Conservation (phyloP, 2,329 filamentous ascomycete species). For the Fusarium xylarioides region DNA sequence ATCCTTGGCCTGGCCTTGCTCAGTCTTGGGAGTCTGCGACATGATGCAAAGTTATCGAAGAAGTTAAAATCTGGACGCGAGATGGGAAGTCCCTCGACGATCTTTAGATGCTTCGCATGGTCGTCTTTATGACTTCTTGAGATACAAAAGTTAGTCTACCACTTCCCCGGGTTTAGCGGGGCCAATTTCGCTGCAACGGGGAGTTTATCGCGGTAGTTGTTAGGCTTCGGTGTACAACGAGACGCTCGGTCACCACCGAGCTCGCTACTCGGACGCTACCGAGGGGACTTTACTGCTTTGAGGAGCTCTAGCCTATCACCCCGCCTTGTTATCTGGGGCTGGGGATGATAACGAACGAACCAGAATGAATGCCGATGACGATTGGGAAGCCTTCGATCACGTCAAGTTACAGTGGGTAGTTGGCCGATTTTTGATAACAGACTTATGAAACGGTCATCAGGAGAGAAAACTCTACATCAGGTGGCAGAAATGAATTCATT, state of each 20-base stretch:
- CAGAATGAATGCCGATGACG: neutral
- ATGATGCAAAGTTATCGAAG: neutral
- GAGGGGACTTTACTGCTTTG: neutral
- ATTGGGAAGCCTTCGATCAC: slow-evolving; percentile 7
- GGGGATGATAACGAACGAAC: neutral
- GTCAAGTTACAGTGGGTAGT: slow-evolving; percentile 15
- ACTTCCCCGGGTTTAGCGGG: slow-evolving; percentile 1
- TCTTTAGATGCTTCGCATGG: neutral
- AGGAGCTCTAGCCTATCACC: neutral
- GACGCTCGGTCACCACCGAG: neutral
- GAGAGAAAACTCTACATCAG: too few species aligned
- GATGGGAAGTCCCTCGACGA: neutral
- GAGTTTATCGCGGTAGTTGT: neutral
- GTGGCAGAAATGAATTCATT: fast-evolving
- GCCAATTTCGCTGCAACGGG: neutral
- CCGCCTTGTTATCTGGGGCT: neutral
- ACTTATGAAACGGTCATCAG: neutral
- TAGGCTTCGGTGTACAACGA: neutral
- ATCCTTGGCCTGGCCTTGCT: neutral
- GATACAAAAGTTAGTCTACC: neutral
- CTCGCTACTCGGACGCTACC: neutral
- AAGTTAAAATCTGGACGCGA: neutral
- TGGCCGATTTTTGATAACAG: neutral
- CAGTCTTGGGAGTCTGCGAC: neutral
- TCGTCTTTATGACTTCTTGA: slow-evolving; percentile 3